Evolutionary conservation across 257 asterid genomes (phyloP), one percentile per base, ranked within the genome.

Genomic region (Solanum bukasovii): DNA sequence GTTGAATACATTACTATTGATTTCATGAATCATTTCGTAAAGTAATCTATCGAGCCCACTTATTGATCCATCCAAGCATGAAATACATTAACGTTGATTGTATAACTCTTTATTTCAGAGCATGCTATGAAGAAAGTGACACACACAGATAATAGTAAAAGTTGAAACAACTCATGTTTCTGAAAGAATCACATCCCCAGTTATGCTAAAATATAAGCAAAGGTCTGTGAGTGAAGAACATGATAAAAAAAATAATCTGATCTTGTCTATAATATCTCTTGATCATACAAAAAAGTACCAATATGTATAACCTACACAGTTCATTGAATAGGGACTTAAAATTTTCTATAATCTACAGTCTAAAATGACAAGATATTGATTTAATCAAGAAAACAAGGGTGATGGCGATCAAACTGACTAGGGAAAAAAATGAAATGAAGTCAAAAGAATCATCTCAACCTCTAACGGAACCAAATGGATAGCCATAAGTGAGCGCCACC

Each of bases 381-480:
- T 87, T 79, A 87, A 44, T 74, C 84, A 42, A 65, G 25, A 42
- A 44, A 78, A 4, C 33, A 23, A 34, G 86, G 86, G 75, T 86
- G 61, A 87, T 65, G 77, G 49, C 84, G 84, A 89, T 77, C 86
- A 89, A 88, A 89, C 73, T 56, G 85, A 71, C 37, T 42, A 87
- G 38, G 23, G 2, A 84, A 86, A 38, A 70, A 74, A 85, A 90
- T 87, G 72, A 75, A 87, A 86, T 44, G 52, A 87, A 86, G 84
- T 83, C 82, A 86, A 92, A 93, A 92, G 87, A 90, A 92, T 89
- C 87, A 85, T 87, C 90, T 92, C 90, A 79, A 89, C 34, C 84
- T 88, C 93, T 89, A 91, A 83, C 33, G 89, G 90, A 83, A 81
- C 90, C 87, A 81, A 86, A 83, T 49, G 46, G 86, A 88, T 91